These are phyloP conservation scores for Allium cepa DNA, from an alignment of 106 monocot species.

Conservation along the genomic window DNA sequence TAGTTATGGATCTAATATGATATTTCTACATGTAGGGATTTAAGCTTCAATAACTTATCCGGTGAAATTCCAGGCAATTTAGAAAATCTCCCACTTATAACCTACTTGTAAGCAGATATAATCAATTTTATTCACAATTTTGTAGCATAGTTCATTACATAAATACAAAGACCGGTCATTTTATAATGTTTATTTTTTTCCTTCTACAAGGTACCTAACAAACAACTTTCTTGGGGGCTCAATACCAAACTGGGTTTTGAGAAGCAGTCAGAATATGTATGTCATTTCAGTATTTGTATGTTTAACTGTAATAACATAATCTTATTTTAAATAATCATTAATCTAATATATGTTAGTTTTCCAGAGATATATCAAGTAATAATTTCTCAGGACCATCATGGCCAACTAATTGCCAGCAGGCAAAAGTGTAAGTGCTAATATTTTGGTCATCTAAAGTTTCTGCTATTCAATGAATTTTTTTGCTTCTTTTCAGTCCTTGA, in stretches of 20 bases:
- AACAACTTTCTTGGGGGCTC: constrained; percentile 38
- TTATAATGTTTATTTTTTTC: neutral
- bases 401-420: constrained; percentile 18
- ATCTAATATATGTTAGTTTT: constrained; percentile 1
- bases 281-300: neutral
- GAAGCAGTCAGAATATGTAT: constrained; percentile 27
- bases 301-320: constrained; percentile 5
- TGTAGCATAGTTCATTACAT: neutral
- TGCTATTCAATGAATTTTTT: neutral
- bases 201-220: constrained; percentile 31
- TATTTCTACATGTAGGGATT: constrained; percentile 18
- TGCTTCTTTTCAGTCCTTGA: constrained; percentile 1
- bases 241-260: constrained; percentile 38
- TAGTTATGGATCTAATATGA: neutral
- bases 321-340: neutral
- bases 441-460: neutral
- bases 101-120: constrained; percentile 10
- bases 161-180: neutral
- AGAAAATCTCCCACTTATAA: neutral
- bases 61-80: constrained; percentile 18
- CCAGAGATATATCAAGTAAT: constrained; percentile 45
- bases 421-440: constrained; percentile 14
- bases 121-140: neutral
- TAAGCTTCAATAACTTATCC: constrained; percentile 29
- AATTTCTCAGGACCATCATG: constrained; percentile 17